Evolutionary conservation across 495 filamentous ascomycete genomes (phyloP), one percentile per base, ranked within the genome.

Genomic region (Tuber microsphaerosporum): DNA sequence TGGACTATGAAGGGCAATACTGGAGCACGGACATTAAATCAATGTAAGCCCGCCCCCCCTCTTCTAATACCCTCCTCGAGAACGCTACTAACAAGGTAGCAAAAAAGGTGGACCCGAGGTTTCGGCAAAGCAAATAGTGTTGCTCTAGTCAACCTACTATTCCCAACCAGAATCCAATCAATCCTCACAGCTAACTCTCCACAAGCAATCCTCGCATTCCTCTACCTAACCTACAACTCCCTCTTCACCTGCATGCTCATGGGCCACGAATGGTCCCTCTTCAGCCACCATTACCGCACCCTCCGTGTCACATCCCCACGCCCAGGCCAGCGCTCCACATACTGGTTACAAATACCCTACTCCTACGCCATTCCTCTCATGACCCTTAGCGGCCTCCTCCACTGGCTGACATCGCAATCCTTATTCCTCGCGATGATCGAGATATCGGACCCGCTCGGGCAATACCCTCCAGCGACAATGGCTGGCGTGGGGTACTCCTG

Each of bases 141-240:
- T 61, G 12, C 44, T 48, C 37, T 74, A 22, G 65, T 72, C 46
- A 7, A 26, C 31, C 6, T n/a, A 56, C 78, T 12, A 70, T 77
- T n/a, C 71, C 71, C 12, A 10, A 78, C 71, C 16, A 72, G 85
- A 2, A 76, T 83, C 69, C 42, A 65, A 14, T 81, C 76, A 20
- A 22, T 56, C 71, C n/a, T 73, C 22, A n/a, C 56, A n/a, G 71
- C 71, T 19, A 73, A 89, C 75, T 69, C 77, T 5, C 85, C 85
- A 0, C 87, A 89, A 77, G 71, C 85, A 0, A 37, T 86, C 1
- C 73, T 88, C 19, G 85, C 85, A 0, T 74, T 86, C 2, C 70
- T 84, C n/a, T 88, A 88, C 75, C 79, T 85, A 12, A 34, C 56
- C 4, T 84, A 83, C 81, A 85, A 86, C 79, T 73, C 81, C 48